Conservation (phyloP, 2,329 filamentous ascomycete genomes). For the Phialophora expanda region DNA sequence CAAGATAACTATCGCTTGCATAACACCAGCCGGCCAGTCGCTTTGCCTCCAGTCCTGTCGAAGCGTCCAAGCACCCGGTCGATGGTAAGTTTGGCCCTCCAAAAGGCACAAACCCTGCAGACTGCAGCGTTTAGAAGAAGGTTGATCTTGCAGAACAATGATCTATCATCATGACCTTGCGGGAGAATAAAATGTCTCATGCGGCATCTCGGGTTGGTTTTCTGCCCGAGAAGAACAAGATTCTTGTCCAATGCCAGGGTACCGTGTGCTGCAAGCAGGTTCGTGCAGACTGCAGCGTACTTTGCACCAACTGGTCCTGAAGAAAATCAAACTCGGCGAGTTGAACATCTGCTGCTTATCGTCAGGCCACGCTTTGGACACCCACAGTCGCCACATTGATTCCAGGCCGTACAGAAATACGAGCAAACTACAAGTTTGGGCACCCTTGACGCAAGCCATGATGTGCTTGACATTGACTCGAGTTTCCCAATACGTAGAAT, state of each 20-base stretch:
- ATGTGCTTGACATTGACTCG: background rate
- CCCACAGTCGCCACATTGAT: conserved; percentile 16
- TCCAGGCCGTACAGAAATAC: conserved; percentile 15
- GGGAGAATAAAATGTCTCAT: conserved; percentile 13
- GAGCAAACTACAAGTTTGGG: conserved; percentile 4
- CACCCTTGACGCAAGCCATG: background rate
- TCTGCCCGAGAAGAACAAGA: conserved; percentile 4
- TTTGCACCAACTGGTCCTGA: conserved; percentile 9
- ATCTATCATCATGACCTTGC: background rate
- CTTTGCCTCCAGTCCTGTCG: background rate
- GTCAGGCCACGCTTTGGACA: conserved; percentile 16
- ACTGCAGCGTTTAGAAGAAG: background rate
- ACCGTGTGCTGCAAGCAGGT: conserved; percentile 1
- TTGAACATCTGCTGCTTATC: conserved; percentile 19
- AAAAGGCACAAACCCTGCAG: background rate
- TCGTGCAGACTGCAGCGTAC: conserved; percentile 19
- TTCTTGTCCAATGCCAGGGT: background rate
- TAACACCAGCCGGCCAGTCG: background rate
- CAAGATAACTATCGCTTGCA: conserved; percentile 1
- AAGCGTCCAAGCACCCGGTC: background rate
- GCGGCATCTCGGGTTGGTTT: conserved; percentile 8
- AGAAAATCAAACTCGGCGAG: background rate
- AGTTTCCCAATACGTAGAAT: background rate
- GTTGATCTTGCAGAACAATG: background rate
- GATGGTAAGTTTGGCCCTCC: background rate